Percentiles rank a stretch among this genome's conserved stretches.
Evolutionary conservation across 768 basidiomycete species (phyloP).

Genomic region (Pluteus cervinus): DNA sequence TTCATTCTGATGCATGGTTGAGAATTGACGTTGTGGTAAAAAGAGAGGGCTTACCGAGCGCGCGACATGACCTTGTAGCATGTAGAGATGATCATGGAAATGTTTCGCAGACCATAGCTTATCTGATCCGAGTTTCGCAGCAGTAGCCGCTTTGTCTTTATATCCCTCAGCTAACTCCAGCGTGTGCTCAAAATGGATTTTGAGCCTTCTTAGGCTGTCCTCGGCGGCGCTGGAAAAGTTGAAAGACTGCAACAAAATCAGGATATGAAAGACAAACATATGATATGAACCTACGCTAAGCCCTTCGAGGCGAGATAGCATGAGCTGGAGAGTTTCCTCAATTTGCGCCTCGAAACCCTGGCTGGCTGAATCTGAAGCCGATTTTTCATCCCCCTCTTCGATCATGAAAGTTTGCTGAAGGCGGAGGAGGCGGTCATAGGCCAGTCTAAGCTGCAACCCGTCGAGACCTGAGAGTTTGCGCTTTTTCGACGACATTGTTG

Average conservation of each 20-base stretch:
- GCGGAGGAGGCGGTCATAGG: constrained; percentile 2
- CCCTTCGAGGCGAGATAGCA: constrained; percentile 3
- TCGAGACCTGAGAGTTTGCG: constrained; percentile 1
- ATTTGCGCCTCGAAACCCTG: not conserved
- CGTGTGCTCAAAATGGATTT: not conserved
- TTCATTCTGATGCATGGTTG: constrained; percentile 3
- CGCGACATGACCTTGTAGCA: constrained; percentile 3
- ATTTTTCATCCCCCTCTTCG: constrained; percentile 2
- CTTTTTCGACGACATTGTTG: constrained; percentile 1
- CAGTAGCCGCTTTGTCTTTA: not conserved
- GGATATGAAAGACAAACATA: not conserved
- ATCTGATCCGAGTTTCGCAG: not conserved
- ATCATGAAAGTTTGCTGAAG: not conserved
- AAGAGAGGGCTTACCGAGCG: not conserved
- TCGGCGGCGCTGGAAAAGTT: constrained; percentile 1
- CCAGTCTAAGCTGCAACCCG: constrained; percentile 1
- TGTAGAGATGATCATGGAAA: constrained; percentile 1
- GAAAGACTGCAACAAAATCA: constrained; percentile 1
- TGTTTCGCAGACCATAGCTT: constrained; percentile 5
- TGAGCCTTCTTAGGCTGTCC: constrained; percentile 2
- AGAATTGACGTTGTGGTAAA: not conserved
- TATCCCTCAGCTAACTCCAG: not conserved
- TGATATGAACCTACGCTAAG: constrained; percentile 2
- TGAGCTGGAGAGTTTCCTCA: not conserved
- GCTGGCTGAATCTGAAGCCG: no score